Evolutionary conservation across 768 basidiomycete genomes (phyloP), one percentile per base, ranked within the genome.

Genomic region (Trametes elegans): DNA sequence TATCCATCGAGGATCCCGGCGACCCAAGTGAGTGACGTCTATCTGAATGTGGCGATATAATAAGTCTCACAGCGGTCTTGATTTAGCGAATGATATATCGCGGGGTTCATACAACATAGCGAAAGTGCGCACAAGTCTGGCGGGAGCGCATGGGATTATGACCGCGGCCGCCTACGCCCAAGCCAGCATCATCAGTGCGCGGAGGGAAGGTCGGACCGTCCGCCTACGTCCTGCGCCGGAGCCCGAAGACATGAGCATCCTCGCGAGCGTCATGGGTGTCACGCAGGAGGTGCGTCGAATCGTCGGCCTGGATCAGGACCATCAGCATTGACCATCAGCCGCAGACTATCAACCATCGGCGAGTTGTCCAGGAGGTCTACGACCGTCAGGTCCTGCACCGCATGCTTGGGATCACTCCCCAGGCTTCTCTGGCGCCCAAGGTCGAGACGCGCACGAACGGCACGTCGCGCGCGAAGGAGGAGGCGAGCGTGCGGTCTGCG

Each of bases 1-100:
- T 99, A 42, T 88, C 85, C 5, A 89, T 99, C 26, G 97, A 98
- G 69, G 97, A 99, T 71, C 97, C 97, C 10, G 88, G 86, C 13
- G 94, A 98, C 72, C 72, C 80, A 24, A 76, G 94, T 96, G 63
- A 71, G 92, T 79, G 6, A 7, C 24, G 13, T 5, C n/a, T 26
- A 48, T 34, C 42, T n/a, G n/a, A n/a, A n/a, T n/a, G n/a, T n/a
- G n/a, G n/a, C n/a, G n/a, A n/a, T n/a, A n/a, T n/a, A n/a, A n/a
- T n/a, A n/a, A n/a, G n/a, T n/a, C n/a, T n/a, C n/a, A n/a, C n/a
- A n/a, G n/a, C n/a, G 23, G 35, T 26, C 5, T 27, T 31, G 36
- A 49, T 53, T 38, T 65, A 98, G 94, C 84, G 19, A 98, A 98
- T 67, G 95, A 98, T 71, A 92, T 98, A 24, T 93, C 94, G 0